phyloP scores from a whole-genome alignment of 1,284 basidiomycete species.

The Coniferiporia weirii region DNA sequence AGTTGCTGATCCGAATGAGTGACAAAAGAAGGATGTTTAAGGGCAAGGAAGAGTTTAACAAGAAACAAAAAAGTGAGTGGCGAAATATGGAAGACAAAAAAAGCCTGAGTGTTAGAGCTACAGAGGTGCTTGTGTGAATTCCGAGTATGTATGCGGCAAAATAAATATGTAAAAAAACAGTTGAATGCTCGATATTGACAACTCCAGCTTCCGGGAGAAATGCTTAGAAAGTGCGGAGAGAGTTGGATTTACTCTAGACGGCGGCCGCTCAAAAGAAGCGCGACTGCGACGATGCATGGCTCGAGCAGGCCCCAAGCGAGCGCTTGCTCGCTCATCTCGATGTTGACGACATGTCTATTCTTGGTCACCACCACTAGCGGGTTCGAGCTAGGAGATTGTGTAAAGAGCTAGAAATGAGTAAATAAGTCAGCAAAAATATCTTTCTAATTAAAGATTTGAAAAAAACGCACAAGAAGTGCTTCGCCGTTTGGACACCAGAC shows the following conservation, averaged over 20 bases:
- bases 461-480: slow-evolving; percentile 36
- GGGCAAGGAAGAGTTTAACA: background rate
- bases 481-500: slow-evolving; percentile 38
- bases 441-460: background rate
- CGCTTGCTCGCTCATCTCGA: slow-evolving; percentile 17
- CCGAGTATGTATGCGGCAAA: background rate
- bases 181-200: background rate
- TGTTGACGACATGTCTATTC: slow-evolving; percentile 9
- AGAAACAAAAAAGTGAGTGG: background rate
- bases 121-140: background rate
- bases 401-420: slow-evolving; percentile 11
- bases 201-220: background rate
- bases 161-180: background rate
- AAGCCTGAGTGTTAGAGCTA: background rate
- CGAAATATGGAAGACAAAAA: background rate
- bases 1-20: too few species aligned
- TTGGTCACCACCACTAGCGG: slow-evolving; percentile 14
- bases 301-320: slow-evolving; percentile 16
- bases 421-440: background rate
- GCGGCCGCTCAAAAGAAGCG: slow-evolving; percentile 17
- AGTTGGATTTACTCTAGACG: slow-evolving; percentile 10
- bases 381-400: slow-evolving; percentile 12
- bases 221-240: background rate
- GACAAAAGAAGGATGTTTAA: too few species aligned
- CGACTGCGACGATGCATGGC: slow-evolving; percentile 17